These are phyloP conservation scores for Picea glauca DNA, from an alignment of 75 land plant species.

Conservation along the genomic window DNA sequence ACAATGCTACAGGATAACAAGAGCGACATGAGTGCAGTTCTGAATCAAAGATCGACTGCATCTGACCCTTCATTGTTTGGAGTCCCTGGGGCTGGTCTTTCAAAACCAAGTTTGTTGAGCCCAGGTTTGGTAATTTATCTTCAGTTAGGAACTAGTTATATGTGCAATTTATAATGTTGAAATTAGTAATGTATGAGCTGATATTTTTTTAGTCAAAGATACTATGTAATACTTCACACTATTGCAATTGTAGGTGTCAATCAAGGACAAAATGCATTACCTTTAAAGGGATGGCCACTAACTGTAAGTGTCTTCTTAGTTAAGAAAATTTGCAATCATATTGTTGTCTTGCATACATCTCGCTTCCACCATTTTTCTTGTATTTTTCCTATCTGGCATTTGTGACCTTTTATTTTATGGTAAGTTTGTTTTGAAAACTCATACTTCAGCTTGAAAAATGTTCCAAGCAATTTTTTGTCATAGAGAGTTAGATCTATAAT, in stretches of 20 bases:
- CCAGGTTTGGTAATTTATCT: slow-evolving; percentile 24
- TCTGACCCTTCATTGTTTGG: slow-evolving; percentile 49
- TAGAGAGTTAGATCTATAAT: not conserved
- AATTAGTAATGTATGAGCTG: too few species aligned
- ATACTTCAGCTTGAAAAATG: not conserved
- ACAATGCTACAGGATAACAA: slow-evolving; percentile 36
- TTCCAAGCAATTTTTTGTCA: not conserved
- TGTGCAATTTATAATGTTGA: not conserved
- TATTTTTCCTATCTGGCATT: not conserved
- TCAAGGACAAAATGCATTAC: slow-evolving; percentile 41
- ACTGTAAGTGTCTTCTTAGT: not conserved
- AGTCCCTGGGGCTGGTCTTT: slow-evolving; percentile 40
- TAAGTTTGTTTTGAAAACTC: not conserved
- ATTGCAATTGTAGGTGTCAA: slow-evolving; percentile 21
- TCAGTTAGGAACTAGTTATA: not conserved
- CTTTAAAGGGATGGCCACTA: slow-evolving; percentile 45
- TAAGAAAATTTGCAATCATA: not conserved
- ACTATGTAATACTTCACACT: not conserved
- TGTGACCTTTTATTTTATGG: not conserved
- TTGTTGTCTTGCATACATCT: not conserved
- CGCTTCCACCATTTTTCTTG: not conserved
- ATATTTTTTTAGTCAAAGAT: not conserved
- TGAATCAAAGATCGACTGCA: slow-evolving; percentile 44
- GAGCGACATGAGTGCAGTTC: slow-evolving; percentile 30
- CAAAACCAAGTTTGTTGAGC: slow-evolving; percentile 46